A percentile compares a stretch with the other conserved stretches of the same genome.
Conservation (phyloP, 2,329 filamentous ascomycete species). For the Stagonosporopsis vannaccii region DNA sequence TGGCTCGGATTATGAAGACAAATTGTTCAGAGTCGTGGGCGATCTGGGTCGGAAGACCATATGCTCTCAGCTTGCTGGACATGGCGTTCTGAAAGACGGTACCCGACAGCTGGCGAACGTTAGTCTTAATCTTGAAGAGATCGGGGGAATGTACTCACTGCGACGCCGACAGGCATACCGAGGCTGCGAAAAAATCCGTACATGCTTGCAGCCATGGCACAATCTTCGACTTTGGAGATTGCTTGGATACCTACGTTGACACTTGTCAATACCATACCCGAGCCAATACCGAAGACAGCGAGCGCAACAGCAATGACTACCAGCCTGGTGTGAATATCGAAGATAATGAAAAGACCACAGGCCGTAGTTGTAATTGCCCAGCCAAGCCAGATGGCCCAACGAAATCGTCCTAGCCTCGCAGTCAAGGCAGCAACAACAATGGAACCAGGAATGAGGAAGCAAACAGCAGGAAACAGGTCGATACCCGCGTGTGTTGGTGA, state of each 20-base stretch:
- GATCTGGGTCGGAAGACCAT: constrained; percentile 30
- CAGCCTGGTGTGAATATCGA: constrained; percentile 44
- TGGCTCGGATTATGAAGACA: constrained; percentile 29
- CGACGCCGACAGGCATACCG: constrained; percentile 56
- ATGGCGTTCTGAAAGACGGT: constrained; percentile 54
- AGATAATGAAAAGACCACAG: constrained; percentile 49
- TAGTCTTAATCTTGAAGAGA: background rate
- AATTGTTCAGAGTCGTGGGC: constrained; percentile 42
- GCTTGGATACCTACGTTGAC: constrained; percentile 53
- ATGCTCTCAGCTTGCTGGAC: constrained; percentile 32
- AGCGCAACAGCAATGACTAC: constrained; percentile 49
- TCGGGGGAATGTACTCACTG: constrained; percentile 24
- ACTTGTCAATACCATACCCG: constrained; percentile 51
- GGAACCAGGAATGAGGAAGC: constrained; percentile 42
- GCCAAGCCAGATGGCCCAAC: constrained; percentile 54
- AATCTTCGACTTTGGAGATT: constrained; percentile 42
- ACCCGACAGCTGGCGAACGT: constrained; percentile 26
- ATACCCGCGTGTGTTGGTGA: constrained; percentile 48
- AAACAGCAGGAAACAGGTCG: constrained; percentile 47
- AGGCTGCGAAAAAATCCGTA: constrained; percentile 51
- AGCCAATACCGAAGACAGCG: constrained; percentile 51
- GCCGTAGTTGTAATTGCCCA: constrained; percentile 50
- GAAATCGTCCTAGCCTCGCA: constrained; percentile 37
- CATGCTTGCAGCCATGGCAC: constrained; percentile 47
- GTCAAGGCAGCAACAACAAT: constrained; percentile 36